These are phyloP conservation scores for Mortierella sp. DNA, from an alignment of 371 early-diverging fungal species.

Conservation along the genomic window DNA sequence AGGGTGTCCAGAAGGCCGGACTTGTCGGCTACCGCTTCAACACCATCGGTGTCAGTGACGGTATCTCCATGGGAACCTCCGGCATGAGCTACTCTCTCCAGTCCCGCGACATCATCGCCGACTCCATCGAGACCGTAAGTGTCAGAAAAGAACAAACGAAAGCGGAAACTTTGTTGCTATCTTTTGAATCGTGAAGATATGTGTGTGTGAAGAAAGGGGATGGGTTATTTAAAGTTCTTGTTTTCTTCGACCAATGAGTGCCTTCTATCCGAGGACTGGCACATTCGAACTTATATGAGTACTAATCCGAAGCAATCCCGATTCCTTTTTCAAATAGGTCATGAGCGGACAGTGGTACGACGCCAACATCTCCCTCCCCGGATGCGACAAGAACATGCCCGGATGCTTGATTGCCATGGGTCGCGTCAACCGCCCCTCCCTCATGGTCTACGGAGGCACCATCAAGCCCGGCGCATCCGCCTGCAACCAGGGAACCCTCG, in stretches of 20 bases:
- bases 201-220: background rate
- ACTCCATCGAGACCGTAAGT: constrained; percentile 95
- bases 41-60: constrained; percentile 97
- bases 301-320: background rate
- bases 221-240: background rate
- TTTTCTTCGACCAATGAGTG: background rate
- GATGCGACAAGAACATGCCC: constrained; percentile 99
- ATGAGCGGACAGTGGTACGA: constrained; percentile 98
- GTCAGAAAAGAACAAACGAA: background rate
- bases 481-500: constrained; percentile 79
- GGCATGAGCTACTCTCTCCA: constrained; percentile 98
- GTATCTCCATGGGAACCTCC: constrained; percentile 95
- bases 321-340: constrained; percentile 59
- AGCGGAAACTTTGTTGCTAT: background rate
- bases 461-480: constrained; percentile 82
- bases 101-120: constrained; percentile 97
- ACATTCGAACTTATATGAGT: background rate
- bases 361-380: constrained; percentile 94
- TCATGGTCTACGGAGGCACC: constrained; percentile 96
- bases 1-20: constrained; percentile 90
- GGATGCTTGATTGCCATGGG: constrained; percentile 97
- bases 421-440: constrained; percentile 93
- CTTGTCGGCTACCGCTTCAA: constrained; percentile 96
- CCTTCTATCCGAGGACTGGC: background rate
- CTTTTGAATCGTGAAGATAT: background rate